Percentiles rank a stretch among this genome's conserved stretches.
phyloP scores from a whole-genome alignment of 2,329 filamentous ascomycete genomes.

The Ambrosiella beaveri region DNA sequence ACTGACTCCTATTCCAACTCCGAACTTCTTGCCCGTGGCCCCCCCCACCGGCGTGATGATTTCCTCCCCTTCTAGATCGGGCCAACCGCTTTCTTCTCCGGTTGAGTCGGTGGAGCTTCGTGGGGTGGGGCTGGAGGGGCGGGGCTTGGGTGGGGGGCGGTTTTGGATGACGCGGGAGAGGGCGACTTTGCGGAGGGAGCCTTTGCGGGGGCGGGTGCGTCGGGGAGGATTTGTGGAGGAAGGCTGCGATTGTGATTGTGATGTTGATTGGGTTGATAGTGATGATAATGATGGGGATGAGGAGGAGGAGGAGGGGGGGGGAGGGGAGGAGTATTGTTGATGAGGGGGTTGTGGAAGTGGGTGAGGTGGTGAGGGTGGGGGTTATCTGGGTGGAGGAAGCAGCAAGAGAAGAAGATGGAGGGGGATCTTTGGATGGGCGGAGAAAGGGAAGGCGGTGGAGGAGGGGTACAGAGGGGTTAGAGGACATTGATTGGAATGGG shows the following conservation, averaged over 20 bases:
- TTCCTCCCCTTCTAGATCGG: no score
- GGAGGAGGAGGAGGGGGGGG: neutral
- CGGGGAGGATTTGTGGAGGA: neutral
- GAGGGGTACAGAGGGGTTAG: neutral
- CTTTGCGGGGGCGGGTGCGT: slow-evolving; percentile 37
- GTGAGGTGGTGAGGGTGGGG: neutral
- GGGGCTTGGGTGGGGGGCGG: neutral
- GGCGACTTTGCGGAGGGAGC: slow-evolving; percentile 74
- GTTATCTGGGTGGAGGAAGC: neutral
- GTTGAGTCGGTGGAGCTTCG: slow-evolving; percentile 5
- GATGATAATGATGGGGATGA: neutral
- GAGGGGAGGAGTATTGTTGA: no score
- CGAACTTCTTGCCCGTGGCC: no score
- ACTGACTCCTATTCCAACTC: slow-evolving; percentile 11
- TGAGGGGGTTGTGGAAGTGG: no score
- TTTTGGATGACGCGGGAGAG: slow-evolving; percentile 55
- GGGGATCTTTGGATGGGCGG: neutral
- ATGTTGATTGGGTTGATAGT: no score
- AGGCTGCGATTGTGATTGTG: neutral
- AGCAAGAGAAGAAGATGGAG: neutral
- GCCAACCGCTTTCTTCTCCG: no score
- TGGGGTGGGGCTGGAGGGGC: slow-evolving; percentile 6
- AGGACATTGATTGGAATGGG: neutral
- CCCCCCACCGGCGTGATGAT: no score
- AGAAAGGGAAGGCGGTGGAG: slow-evolving; percentile 3